Conservation (phyloP, 106 monocot genomes). For the Xerophyta viscosa region DNA sequence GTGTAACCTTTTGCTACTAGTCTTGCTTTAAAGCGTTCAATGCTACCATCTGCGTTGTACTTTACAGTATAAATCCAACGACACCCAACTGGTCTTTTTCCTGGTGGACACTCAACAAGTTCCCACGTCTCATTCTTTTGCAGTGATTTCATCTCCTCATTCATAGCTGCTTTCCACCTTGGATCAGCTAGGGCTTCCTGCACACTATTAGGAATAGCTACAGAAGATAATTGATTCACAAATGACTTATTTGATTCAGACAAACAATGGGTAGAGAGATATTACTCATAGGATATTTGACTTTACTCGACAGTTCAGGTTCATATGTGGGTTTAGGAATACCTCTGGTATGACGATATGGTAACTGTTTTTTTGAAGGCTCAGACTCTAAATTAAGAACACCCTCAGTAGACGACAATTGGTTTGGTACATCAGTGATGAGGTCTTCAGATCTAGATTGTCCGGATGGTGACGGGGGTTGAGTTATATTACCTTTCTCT, state of each 20-base stretch:
- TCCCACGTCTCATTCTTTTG: slow-evolving; percentile 9
- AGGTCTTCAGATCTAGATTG: too few species aligned
- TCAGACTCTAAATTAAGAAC: too few species aligned
- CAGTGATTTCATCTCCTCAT: slow-evolving; percentile 4
- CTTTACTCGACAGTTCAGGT: background rate
- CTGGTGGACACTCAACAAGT: background rate
- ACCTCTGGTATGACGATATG: too few species aligned
- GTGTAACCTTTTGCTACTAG: slow-evolving; percentile 1
- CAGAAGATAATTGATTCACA: background rate
- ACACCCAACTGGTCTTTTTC: background rate
- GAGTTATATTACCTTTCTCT: too few species aligned
- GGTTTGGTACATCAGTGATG: too few species aligned
- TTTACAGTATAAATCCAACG: slow-evolving; percentile 2
- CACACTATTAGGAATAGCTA: background rate
- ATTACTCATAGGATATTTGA: background rate
- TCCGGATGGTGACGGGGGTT: too few species aligned
- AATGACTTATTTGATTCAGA: background rate
- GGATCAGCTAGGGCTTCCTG: slow-evolving; percentile 3
- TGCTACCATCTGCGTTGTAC: too few species aligned
- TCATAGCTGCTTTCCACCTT: background rate
- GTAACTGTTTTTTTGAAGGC: too few species aligned
- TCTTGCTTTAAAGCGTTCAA: slow-evolving; percentile 6
- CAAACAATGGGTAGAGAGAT: background rate
- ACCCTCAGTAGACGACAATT: too few species aligned
- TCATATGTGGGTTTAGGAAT: background rate